These are phyloP conservation scores for Panellus pusillus DNA, from an alignment of 768 basidiomycete species.

Conservation along the genomic window DNA sequence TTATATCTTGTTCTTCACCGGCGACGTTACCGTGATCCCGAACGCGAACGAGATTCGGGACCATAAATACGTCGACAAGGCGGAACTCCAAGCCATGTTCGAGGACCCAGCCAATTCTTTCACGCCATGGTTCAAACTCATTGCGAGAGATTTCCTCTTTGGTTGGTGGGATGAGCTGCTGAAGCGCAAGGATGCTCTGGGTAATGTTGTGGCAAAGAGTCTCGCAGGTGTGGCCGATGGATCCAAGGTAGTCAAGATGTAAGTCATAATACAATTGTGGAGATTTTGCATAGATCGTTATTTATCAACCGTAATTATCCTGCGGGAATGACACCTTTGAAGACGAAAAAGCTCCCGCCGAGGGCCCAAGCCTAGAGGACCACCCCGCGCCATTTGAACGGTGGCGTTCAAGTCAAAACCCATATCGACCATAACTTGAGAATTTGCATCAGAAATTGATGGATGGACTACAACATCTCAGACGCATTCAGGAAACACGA, in stretches of 20 bases:
- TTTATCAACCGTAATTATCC: conserved; percentile 1
- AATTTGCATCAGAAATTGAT: conserved; percentile 63
- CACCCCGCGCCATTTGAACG: conserved; percentile 55
- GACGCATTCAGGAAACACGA: background rate
- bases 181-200: conserved; percentile 53
- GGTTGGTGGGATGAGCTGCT: conserved; percentile 97
- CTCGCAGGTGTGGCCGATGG: conserved; percentile 69
- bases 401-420: conserved; percentile 68
- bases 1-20: conserved; percentile 94
- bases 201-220: conserved; percentile 63
- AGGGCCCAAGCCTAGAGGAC: conserved; percentile 41
- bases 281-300: background rate
- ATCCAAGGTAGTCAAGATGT: conserved; percentile 71
- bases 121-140: conserved; percentile 99
- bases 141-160: conserved; percentile 94
- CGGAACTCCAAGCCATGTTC: conserved; percentile 91
- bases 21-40: conserved; percentile 77
- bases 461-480: conserved; percentile 42
- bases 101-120: conserved; percentile 83
- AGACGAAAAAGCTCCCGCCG: conserved; percentile 66
- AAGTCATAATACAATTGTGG: conserved; percentile 26
- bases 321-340: conserved; percentile 41
- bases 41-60: conserved; percentile 93
- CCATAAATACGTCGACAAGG: conserved; percentile 87
- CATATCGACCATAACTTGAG: conserved; percentile 54